Evolutionary conservation across 2,329 filamentous ascomycete genomes (phyloP), one percentile per base, ranked within the genome.

Genomic region (Pestalotiopsis sp.): DNA sequence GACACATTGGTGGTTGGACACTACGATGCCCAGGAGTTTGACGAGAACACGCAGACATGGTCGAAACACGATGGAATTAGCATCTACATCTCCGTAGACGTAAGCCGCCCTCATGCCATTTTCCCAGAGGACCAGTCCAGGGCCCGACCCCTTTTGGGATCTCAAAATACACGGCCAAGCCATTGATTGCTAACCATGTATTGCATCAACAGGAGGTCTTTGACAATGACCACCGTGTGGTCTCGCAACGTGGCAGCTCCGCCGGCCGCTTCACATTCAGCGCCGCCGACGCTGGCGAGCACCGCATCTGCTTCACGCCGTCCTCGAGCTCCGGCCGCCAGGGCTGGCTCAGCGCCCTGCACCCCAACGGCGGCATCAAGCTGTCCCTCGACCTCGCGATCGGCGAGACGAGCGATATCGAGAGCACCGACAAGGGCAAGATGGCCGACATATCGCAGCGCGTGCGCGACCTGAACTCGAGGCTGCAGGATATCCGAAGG

Each of bases 221-320:
- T 82, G 95, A 98, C 87, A 95, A 97, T 82, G 92, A 98, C 85
- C 96, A 99, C 88, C 94, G 95, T 72, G 93, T 99, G 71, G 93
- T 98, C 71, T 93, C 91, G 72, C 94, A 97, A 82, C 91, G 92
- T 70, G 95, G 95, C 76, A 82, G 87, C 57, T 83, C 89, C 70
- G 84, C 88, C 58, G 95, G 96, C 74, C 92, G 93, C 78, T 98
- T 98, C 86, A 98, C 95, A 77, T 98, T 99, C 88, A 94, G 91
- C 73, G 93, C 96, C 65, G 93, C 94, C 78, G 96, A 98, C 80
- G 88, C 93, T n/a, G 96, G 96, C 80, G 93, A 97, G 81, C 96
- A 99, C 88, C 91, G 91, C 80, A 90, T 99, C 81, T 99, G 96
- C 88, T 97, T 98, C 84, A 93, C 91, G 3, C 93, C 95, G 17